Percentiles rank a stretch among this genome's conserved stretches.
Conservation (phyloP, 176 grass and related monocot genomes). For the Ampelocalamus luodianensis region DNA sequence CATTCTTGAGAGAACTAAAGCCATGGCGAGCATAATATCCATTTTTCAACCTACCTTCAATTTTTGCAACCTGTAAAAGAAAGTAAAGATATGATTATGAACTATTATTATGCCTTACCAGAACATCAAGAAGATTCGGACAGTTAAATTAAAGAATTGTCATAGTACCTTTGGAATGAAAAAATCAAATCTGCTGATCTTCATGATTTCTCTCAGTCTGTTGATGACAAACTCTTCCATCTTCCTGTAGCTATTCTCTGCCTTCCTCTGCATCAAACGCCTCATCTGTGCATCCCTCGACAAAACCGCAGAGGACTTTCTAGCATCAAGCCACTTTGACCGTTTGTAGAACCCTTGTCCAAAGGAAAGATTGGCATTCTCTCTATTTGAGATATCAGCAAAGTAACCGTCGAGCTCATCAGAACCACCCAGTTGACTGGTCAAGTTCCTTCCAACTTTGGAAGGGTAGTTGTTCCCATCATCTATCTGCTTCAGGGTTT, state of each 20-base stretch:
- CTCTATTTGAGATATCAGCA: slow-evolving; percentile 62
- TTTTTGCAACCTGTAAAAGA: slow-evolving; percentile 82
- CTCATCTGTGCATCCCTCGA: slow-evolving; percentile 98
- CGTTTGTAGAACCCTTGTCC: slow-evolving; percentile 95
- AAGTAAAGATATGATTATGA: slow-evolving; percentile 18
- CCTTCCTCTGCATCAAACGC: slow-evolving; percentile 88
- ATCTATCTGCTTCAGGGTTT: slow-evolving; percentile 68
- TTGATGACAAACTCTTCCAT: slow-evolving; percentile 79
- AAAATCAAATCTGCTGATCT: slow-evolving; percentile 79
- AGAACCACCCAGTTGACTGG: slow-evolving; percentile 64
- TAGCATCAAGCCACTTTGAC: slow-evolving; percentile 91
- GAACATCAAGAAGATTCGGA: not conserved
- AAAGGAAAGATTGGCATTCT: slow-evolving; percentile 68
- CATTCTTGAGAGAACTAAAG: slow-evolving; percentile 84
- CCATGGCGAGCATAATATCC: slow-evolving; percentile 95
- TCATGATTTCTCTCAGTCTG: slow-evolving; percentile 91
- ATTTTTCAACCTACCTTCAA: slow-evolving; percentile 88
- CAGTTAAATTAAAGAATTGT: slow-evolving; percentile 13
- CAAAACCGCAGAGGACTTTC: slow-evolving; percentile 85
- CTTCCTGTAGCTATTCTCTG: slow-evolving; percentile 80
- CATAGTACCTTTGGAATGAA: slow-evolving; percentile 76
- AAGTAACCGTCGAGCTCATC: slow-evolving; percentile 72
- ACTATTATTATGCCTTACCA: not conserved
- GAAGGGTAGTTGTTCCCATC: slow-evolving; percentile 61
- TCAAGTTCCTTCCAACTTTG: slow-evolving; percentile 59